These are phyloP conservation scores for Taiozyma sp. DNA, from an alignment of 1,139 yeast species.

Conservation along the genomic window DNA sequence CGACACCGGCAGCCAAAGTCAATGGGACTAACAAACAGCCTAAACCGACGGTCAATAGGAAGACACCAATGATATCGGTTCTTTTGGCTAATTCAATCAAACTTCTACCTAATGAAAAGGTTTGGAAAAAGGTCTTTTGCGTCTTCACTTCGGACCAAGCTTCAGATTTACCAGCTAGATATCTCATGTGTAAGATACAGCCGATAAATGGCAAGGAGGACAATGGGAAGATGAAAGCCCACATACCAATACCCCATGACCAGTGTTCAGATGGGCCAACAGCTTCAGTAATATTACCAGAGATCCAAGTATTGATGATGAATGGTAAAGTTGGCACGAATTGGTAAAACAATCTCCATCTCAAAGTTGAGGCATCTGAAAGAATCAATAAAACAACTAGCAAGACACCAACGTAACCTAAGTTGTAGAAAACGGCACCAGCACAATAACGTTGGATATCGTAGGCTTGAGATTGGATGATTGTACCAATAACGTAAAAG, in stretches of 20 bases:
- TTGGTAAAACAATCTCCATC: constrained; percentile 64
- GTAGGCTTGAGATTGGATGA: constrained; percentile 63
- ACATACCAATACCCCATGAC: constrained; percentile 76
- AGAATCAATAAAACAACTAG: constrained; percentile 51
- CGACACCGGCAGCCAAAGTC: constrained; percentile 59
- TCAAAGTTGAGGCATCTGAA: constrained; percentile 63
- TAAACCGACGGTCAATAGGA: constrained; percentile 44
- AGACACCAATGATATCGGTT: constrained; percentile 50
- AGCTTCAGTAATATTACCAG: constrained; percentile 49
- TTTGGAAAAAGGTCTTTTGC: constrained; percentile 26
- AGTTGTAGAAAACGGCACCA: constrained; percentile 65
- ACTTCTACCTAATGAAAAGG: constrained; percentile 22
- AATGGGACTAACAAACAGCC: constrained; percentile 47
- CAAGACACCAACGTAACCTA: constrained; percentile 66
- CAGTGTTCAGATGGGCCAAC: constrained; percentile 40
- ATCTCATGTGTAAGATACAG: constrained; percentile 53
- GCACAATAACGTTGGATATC: constrained; percentile 66
- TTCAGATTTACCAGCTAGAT: constrained; percentile 45
- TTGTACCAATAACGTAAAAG: constrained; percentile 65
- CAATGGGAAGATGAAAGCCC: constrained; percentile 74
- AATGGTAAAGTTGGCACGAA: constrained; percentile 67
- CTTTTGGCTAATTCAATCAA: constrained; percentile 35
- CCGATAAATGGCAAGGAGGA: constrained; percentile 51
- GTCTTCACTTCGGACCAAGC: constrained; percentile 36
- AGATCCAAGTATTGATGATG: constrained; percentile 73